Evolutionary conservation across 148 eudicot species (phyloP).

Genomic region (Vaccinium macrocarpon): DNA sequence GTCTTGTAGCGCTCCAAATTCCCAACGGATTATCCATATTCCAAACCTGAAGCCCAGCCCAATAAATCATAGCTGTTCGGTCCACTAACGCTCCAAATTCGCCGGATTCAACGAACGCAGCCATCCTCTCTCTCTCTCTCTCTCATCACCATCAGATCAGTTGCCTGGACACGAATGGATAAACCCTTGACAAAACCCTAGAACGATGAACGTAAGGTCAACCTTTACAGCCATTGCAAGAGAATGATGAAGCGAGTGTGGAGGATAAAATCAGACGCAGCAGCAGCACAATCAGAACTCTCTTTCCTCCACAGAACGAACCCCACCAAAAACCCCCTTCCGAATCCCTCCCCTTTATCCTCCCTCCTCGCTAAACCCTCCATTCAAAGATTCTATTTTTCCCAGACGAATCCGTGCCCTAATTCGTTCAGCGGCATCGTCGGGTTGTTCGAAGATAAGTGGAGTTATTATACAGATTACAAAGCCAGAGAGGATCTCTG

Average conservation of each 20-base stretch:
- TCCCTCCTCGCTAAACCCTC: background rate
- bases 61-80: background rate
- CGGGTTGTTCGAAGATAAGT: conserved; percentile 22
- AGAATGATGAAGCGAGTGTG: conserved; percentile 29
- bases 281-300: conserved; percentile 17
- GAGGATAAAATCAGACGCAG: conserved; percentile 24
- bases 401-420: background rate
- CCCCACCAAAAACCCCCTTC: conserved; percentile 10
- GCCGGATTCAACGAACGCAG: background rate
- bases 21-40: background rate
- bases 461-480: background rate
- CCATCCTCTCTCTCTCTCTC: background rate
- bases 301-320: conserved; percentile 12
- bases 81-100: background rate
- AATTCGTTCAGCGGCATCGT: background rate
- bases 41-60: conserved; percentile 5
- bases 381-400: background rate
- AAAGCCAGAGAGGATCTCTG: conserved; percentile 18
- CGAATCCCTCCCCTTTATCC: background rate
- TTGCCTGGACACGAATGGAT: background rate
- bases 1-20: too few species aligned
- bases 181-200: background rate
- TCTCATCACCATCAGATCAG: background rate
- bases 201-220: background rate
- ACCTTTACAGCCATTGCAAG: background rate